These are phyloP conservation scores for Pseudogymnoascus sp. DNA, from an alignment of 2,329 filamentous ascomycete genomes.

Conservation along the genomic window DNA sequence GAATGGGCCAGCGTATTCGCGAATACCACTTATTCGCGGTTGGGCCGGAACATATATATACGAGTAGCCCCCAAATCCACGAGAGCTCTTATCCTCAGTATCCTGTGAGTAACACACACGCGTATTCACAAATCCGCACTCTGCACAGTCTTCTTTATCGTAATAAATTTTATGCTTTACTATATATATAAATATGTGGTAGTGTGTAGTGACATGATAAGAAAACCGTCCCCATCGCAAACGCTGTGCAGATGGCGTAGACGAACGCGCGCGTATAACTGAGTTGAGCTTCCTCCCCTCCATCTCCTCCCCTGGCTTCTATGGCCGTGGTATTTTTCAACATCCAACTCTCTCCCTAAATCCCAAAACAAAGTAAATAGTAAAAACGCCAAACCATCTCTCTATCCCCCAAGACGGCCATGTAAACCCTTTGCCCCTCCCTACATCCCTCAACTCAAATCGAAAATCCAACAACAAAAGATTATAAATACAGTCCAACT, in stretches of 20 bases:
- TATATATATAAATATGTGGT: not conserved
- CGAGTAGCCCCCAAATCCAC: too few species aligned
- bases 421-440: not conserved
- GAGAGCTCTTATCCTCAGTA: too few species aligned
- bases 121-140: too few species aligned
- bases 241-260: not conserved
- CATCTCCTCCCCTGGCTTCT: not conserved
- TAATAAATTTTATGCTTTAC: not conserved
- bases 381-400: not conserved
- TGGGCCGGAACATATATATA: too few species aligned
- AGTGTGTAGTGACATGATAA: not conserved
- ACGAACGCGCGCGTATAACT: not conserved
- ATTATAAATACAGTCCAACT: not conserved
- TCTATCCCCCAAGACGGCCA: not conserved
- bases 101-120: too few species aligned
- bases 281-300: slow-evolving; percentile 1
- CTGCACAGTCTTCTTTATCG: too few species aligned
- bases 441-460: not conserved
- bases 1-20: too few species aligned
- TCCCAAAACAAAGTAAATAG: not conserved
- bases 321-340: not conserved
- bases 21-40: too few species aligned
- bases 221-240: not conserved
- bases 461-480: not conserved
- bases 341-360: not conserved